Conservation (phyloP, 2,329 filamentous ascomycete genomes). For the Cordyceps farinosa region DNA sequence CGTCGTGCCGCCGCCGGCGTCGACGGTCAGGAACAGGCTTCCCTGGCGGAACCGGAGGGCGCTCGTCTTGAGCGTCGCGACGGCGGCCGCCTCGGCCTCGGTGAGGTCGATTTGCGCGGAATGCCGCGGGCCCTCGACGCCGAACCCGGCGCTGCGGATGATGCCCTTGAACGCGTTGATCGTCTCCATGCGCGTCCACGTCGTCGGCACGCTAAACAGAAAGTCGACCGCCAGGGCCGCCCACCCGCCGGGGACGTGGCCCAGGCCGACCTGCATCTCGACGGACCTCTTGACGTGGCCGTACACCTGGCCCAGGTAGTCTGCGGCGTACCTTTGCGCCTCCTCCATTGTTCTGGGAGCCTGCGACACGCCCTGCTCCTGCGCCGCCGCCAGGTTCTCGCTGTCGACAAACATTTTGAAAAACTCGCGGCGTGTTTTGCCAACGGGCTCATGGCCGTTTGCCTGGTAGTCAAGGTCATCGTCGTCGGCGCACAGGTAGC, state of each 20-base stretch:
- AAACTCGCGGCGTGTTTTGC: slow-evolving; percentile 43
- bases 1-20: slow-evolving; percentile 46
- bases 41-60: slow-evolving; percentile 35
- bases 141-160: slow-evolving; percentile 48
- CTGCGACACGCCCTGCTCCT: slow-evolving; percentile 41
- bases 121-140: slow-evolving; percentile 37
- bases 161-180: slow-evolving; percentile 50
- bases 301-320: slow-evolving; percentile 49
- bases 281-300: slow-evolving; percentile 45
- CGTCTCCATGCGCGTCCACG: slow-evolving; percentile 48
- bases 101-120: slow-evolving; percentile 42
- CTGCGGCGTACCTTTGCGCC: slow-evolving; percentile 45
- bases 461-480: slow-evolving; percentile 28
- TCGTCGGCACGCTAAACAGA: slow-evolving; percentile 55
- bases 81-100: slow-evolving; percentile 46
- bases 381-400: slow-evolving; percentile 40
- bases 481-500: slow-evolving; percentile 48
- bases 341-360: slow-evolving; percentile 39
- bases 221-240: slow-evolving; percentile 46
- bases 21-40: slow-evolving; percentile 42
- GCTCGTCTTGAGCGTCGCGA: slow-evolving; percentile 43
- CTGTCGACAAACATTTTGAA: slow-evolving; percentile 55
- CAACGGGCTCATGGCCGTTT: slow-evolving; percentile 26
- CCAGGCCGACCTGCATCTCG: slow-evolving; percentile 37
- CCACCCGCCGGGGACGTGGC: slow-evolving; percentile 38